Percentiles rank a stretch among this genome's conserved stretches.
Conservation (phyloP, 306 rosid species). For the Prunus salicina region DNA sequence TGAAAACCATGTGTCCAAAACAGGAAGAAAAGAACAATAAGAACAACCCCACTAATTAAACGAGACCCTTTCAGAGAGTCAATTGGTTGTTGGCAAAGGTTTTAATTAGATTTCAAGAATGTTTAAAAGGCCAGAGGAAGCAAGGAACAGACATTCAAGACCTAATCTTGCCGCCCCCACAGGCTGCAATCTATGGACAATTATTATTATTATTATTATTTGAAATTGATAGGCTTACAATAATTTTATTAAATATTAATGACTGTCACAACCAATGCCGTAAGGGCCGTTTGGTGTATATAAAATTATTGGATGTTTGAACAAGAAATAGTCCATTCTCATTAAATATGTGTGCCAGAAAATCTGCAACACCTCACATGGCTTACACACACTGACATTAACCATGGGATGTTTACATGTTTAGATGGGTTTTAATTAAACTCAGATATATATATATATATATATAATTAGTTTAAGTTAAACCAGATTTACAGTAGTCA, state of each 20-base stretch:
- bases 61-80: constrained; percentile 19
- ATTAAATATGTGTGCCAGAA: constrained; percentile 46
- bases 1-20: constrained; percentile 24
- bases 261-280: constrained; percentile 37
- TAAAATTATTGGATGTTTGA: constrained; percentile 35
- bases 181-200: constrained; percentile 41
- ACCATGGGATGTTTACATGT: constrained; percentile 39
- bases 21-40: constrained; percentile 30
- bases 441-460: not conserved
- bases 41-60: constrained; percentile 42
- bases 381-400: constrained; percentile 65
- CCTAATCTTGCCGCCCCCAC: constrained; percentile 50
- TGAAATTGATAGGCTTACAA: constrained; percentile 16
- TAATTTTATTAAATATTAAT: constrained; percentile 17
- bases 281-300: constrained; percentile 18
- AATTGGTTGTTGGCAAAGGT: constrained; percentile 29
- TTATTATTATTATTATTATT: not conserved
- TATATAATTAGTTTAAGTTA: constrained; percentile 13
- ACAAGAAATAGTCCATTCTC: constrained; percentile 48
- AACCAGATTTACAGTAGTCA: constrained; percentile 50
- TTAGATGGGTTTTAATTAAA: not conserved
- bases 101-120: not conserved
- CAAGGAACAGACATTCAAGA: constrained; percentile 42
- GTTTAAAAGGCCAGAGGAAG: constrained; percentile 29
- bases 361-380: constrained; percentile 68